Evolutionary conservation across 345 rosid species (phyloP), one percentile per base, ranked within the genome.

Genomic region (Theobroma cacao): DNA sequence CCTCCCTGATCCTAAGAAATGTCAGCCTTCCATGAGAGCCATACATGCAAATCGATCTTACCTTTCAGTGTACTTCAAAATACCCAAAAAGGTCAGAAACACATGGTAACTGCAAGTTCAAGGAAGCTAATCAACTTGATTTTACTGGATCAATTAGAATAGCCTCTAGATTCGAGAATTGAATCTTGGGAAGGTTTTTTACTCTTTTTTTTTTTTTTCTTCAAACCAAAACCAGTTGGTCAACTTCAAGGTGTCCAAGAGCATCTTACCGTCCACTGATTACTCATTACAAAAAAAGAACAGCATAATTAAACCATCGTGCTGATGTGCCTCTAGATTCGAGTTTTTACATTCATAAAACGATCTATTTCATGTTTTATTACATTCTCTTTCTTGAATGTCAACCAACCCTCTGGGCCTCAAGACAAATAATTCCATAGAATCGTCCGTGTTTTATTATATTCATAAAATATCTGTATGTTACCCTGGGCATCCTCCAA

Each of bases 291-390:
- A 28, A 68, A 43, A 20, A 33, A 40, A 22, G 30, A 31, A n/a
- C 24, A 14, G 17, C 9, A 52, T 17, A 64, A 73, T 34, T 52
- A 66, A 48, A 58, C 59, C 18, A 72, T 62, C 33, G 28, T 20
- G 75, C 24, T 43, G n/a, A 17, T 65, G 15, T 65, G 84, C 75
- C 80, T 58, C 81, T 58, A 74, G 72, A 66, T 81, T 73, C 78
- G 80, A 66, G 74, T 72, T 62, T 80, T 11, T 63, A 45, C 18
- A 64, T 17, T 12, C 50, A 76, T 48, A 50, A 2, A 56, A 15
- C 43, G 13, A 75, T 41, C 9, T 38, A 28, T 10, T n/a, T 14
- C n/a, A 13, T 62, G n/a, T 41, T n/a, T 43, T 43, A 14, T 28
- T 13, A 22, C 18, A 18, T 4, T 71, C 1, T 33, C 15, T 31